phyloP scores from a whole-genome alignment of 2,329 filamentous ascomycete species.

The Colletotrichum sp. region DNA sequence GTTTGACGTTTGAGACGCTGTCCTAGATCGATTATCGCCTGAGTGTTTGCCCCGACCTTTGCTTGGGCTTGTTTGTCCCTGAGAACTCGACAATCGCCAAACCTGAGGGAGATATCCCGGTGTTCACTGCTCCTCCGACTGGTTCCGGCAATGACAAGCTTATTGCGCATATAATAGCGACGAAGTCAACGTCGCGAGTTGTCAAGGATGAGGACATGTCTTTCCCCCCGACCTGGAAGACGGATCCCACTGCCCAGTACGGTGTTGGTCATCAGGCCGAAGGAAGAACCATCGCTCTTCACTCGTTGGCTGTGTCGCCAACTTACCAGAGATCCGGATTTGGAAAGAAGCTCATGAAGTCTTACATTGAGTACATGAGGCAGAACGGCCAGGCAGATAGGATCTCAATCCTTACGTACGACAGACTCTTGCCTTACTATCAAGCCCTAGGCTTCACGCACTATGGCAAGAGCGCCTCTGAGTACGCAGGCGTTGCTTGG shows the following conservation, averaged over 20 bases:
- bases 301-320: slow-evolving; percentile 31
- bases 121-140: background rate
- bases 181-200: slow-evolving; percentile 23
- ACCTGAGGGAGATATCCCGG: background rate
- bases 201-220: slow-evolving; percentile 32
- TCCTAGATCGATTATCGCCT: slow-evolving; percentile 34
- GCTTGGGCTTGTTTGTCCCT: slow-evolving; percentile 27
- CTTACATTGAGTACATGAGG: slow-evolving; percentile 26
- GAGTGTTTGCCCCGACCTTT: slow-evolving; percentile 29
- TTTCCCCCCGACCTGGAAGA: slow-evolving; percentile 28
- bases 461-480: slow-evolving; percentile 32
- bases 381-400: slow-evolving; percentile 23
- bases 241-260: slow-evolving; percentile 8
- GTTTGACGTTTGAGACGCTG: background rate
- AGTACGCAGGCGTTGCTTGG: slow-evolving; percentile 33
- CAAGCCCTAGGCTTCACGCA: slow-evolving; percentile 32
- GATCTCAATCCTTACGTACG: slow-evolving; percentile 33
- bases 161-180: slow-evolving; percentile 31
- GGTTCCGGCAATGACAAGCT: slow-evolving; percentile 19
- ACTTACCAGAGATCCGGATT: slow-evolving; percentile 27
- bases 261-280: slow-evolving; percentile 26
- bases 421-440: slow-evolving; percentile 32
- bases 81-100: background rate
- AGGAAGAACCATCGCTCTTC: slow-evolving; percentile 31
- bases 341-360: slow-evolving; percentile 28